Percentiles rank a stretch among this genome's conserved stretches.
phyloP scores from a whole-genome alignment of 129 eudicot species.

The Escallonia rubra region DNA sequence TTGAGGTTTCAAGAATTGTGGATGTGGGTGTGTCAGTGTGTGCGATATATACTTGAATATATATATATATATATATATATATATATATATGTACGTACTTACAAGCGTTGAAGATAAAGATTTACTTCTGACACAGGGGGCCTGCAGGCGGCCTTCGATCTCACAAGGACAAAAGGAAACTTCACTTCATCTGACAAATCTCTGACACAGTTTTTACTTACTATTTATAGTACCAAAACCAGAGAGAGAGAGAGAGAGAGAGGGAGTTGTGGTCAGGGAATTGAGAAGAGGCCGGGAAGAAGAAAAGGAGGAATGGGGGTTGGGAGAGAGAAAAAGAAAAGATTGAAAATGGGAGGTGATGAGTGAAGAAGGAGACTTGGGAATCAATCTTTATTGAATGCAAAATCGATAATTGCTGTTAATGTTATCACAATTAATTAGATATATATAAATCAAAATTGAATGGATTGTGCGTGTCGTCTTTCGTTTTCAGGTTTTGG shows the following conservation, averaged over 20 bases:
- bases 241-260: constrained; percentile 30
- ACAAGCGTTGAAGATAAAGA: constrained; percentile 10
- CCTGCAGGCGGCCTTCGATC: background rate
- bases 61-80: no score
- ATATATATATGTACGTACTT: no score
- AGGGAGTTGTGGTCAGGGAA: no score
- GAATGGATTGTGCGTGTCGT: constrained; percentile 4
- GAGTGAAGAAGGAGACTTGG: constrained; percentile 28
- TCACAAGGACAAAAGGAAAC: constrained; percentile 40
- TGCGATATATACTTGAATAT: no score
- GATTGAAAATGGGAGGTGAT: constrained; percentile 33
- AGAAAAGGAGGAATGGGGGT: background rate
- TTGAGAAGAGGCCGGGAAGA: constrained; percentile 11
- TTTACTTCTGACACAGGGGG: constrained; percentile 73
- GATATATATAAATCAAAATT: background rate
- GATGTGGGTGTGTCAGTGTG: no score
- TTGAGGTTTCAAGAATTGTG: no score
- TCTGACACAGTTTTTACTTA: background rate
- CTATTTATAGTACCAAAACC: background rate
- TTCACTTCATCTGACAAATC: constrained; percentile 26
- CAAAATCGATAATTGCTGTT: no score
- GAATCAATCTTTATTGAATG: constrained; percentile 41
- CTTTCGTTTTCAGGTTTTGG: constrained; percentile 16
- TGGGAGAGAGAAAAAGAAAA: background rate
- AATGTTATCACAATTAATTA: background rate